These are phyloP conservation scores for Kalmusia sp. DNA, from an alignment of 2,329 filamentous ascomycete genomes.

Conservation along the genomic window DNA sequence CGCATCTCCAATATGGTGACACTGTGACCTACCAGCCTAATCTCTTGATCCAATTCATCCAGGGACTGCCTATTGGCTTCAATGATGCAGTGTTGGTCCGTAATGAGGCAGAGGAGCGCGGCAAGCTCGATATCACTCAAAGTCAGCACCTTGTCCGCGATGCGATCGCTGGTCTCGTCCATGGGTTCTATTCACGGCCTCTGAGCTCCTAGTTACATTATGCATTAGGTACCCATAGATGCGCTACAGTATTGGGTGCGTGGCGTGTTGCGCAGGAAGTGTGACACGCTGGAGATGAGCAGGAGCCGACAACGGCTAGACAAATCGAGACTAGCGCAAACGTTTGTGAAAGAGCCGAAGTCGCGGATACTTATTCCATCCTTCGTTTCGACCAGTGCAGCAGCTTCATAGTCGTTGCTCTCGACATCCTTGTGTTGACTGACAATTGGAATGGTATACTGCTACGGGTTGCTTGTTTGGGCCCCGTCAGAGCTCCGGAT, in stretches of 20 bases:
- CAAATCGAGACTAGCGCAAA: background rate
- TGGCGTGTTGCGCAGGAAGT: background rate
- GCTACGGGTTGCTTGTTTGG: no score
- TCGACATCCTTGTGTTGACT: no score
- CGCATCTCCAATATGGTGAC: background rate
- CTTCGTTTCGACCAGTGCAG: no score
- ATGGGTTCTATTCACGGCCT: slow-evolving; percentile 10
- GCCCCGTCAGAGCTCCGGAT: no score
- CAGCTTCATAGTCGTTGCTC: no score
- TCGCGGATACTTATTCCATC: no score
- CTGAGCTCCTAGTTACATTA: background rate
- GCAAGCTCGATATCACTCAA: slow-evolving; percentile 90
- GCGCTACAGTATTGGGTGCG: background rate
- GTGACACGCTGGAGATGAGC: background rate
- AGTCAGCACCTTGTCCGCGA: slow-evolving; percentile 72
- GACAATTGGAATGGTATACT: no score
- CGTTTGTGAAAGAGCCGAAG: background rate
- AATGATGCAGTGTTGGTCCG: slow-evolving; percentile 87
- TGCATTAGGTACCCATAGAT: background rate
- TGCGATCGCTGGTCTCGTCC: slow-evolving; percentile 28
- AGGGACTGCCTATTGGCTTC: slow-evolving; percentile 70
- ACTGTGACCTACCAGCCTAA: slow-evolving; percentile 66
- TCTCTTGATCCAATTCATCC: slow-evolving; percentile 74
- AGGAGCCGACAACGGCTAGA: background rate
- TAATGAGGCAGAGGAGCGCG: slow-evolving; percentile 78